These are phyloP conservation scores for Fusarium sp. DNA, from an alignment of 2,329 filamentous ascomycete genomes.

Conservation along the genomic window DNA sequence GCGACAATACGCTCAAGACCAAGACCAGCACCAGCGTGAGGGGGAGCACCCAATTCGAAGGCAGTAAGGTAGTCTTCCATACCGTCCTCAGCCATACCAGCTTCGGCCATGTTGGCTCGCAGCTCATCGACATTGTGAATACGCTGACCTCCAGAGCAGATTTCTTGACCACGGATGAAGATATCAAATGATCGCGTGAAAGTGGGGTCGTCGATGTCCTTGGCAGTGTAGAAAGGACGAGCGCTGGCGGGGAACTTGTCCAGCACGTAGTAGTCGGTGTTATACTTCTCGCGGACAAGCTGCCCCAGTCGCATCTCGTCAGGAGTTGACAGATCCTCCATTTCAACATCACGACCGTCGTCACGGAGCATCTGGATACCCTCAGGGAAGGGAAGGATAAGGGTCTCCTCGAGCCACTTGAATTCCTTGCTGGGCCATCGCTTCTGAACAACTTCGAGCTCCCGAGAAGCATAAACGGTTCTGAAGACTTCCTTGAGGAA, in stretches of 20 bases:
- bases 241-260: constrained; percentile 91
- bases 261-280: constrained; percentile 91
- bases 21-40: constrained; percentile 90
- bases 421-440: constrained; percentile 90
- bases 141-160: constrained; percentile 91
- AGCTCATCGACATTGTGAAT: constrained; percentile 83
- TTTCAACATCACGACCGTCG: constrained; percentile 79
- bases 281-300: constrained; percentile 85
- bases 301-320: constrained; percentile 89
- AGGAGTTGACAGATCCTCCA: constrained; percentile 83
- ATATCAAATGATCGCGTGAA: constrained; percentile 96
- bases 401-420: constrained; percentile 87
- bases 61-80: constrained; percentile 93
- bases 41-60: constrained; percentile 89
- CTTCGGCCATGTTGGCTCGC: constrained; percentile 79
- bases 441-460: constrained; percentile 82
- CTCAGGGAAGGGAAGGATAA: constrained; percentile 81
- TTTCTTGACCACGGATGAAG: constrained; percentile 92
- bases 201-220: constrained; percentile 75
- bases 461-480: constrained; percentile 61
- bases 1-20: constrained; percentile 90
- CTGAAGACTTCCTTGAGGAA: constrained; percentile 79
- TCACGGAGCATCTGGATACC: constrained; percentile 85
- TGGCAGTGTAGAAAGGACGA: constrained; percentile 92
- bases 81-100: constrained; percentile 79